Percentiles rank a stretch among this genome's conserved stretches.
These are phyloP conservation scores for Penicillium longicatenatum DNA, from an alignment of 495 filamentous ascomycete genomes.

Conservation along the genomic window DNA sequence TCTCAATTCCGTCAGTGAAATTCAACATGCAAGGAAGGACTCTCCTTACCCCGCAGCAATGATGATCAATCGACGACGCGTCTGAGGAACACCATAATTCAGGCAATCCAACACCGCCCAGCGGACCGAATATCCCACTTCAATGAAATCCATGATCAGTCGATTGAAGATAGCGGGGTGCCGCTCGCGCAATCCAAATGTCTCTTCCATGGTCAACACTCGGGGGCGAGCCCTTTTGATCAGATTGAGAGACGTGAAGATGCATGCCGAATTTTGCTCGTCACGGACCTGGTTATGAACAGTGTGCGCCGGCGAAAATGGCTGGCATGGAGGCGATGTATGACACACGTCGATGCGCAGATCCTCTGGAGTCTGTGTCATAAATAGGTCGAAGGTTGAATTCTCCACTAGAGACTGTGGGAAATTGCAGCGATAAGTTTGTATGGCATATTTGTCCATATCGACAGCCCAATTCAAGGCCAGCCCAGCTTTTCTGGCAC, in stretches of 20 bases:
- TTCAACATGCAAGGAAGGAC: not conserved
- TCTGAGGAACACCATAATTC: conserved; percentile 64
- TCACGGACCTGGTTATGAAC: conserved; percentile 59
- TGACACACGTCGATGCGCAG: conserved; percentile 71
- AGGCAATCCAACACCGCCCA: conserved; percentile 55
- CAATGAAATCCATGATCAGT: conserved; percentile 65
- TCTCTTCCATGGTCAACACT: conserved; percentile 83
- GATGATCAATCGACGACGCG: conserved; percentile 66
- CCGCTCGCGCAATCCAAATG: conserved; percentile 60
- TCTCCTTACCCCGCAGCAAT: conserved; percentile 72
- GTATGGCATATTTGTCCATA: conserved; percentile 51
- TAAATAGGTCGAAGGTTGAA: conserved; percentile 29
- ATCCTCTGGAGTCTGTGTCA: conserved; percentile 29
- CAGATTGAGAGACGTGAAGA: conserved; percentile 64
- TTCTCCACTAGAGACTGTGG: conserved; percentile 43
- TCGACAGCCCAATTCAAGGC: conserved; percentile 65
- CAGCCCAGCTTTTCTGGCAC: conserved; percentile 64
- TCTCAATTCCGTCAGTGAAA: not conserved
- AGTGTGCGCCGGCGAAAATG: conserved; percentile 79
- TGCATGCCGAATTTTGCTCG: conserved; percentile 69
- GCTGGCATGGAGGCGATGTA: conserved; percentile 82
- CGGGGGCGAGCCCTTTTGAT: conserved; percentile 64
- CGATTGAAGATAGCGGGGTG: conserved; percentile 56
- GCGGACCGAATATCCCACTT: conserved; percentile 68
- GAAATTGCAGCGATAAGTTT: conserved; percentile 65